These are phyloP conservation scores for Cichorium intybus DNA, from an alignment of 140 eudicot species.

Conservation along the genomic window DNA sequence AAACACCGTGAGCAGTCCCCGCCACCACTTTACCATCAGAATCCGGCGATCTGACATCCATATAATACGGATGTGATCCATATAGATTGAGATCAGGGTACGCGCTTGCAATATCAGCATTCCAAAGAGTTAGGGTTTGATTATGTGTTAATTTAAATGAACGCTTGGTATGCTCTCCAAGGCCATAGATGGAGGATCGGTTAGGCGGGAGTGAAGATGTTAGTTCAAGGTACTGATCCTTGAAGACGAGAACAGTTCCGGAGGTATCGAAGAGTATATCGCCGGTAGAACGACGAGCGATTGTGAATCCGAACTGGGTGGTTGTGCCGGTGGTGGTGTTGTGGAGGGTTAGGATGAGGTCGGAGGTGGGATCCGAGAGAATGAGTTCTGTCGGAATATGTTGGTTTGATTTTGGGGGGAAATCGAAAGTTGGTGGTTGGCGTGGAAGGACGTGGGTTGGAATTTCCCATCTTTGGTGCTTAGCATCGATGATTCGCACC, in stretches of 20 bases:
- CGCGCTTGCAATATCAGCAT: conserved; percentile 53
- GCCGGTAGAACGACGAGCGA: conserved; percentile 61
- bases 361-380: conserved; percentile 57
- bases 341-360: conserved; percentile 64
- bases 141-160: conserved; percentile 52
- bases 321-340: conserved; percentile 42
- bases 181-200: conserved; percentile 67
- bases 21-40: conserved; percentile 28
- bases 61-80: conserved; percentile 88
- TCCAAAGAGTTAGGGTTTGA: conserved; percentile 82
- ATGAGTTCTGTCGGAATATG: conserved; percentile 10
- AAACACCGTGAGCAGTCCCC: conserved; percentile 70
- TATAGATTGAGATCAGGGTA: conserved; percentile 58
- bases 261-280: conserved; percentile 68
- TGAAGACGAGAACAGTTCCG: conserved; percentile 54
- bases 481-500: conserved; percentile 56
- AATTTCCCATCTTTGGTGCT: conserved; percentile 69
- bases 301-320: conserved; percentile 66
- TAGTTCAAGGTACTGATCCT: conserved; percentile 73
- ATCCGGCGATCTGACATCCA: conserved; percentile 76
- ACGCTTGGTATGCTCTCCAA: conserved; percentile 85
- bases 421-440: conserved; percentile 15
- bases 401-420: conserved; percentile 18
- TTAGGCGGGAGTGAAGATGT: conserved; percentile 73
- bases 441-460: conserved; percentile 63